Percentiles rank a stretch among this genome's conserved stretches.
Conservation (phyloP, 225 moss, liverwort and hornwort genomes). For the Ulota crispa region DNA sequence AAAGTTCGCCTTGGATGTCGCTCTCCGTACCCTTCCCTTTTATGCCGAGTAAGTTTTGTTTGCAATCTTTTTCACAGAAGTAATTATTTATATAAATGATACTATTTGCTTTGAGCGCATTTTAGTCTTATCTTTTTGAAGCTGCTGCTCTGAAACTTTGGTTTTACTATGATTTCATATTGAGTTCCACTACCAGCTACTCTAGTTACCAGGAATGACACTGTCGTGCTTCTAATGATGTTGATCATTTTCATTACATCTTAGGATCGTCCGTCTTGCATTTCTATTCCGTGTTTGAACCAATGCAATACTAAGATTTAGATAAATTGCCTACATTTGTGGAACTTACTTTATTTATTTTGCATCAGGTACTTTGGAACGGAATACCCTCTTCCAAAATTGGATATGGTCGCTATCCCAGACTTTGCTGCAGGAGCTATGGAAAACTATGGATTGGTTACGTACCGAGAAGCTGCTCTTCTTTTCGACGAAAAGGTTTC, state of each 20-base stretch:
- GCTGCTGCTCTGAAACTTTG: neutral
- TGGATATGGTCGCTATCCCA: conserved; percentile 83
- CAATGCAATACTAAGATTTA: neutral
- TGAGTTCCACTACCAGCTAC: neutral
- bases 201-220: neutral
- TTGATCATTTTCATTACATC: neutral
- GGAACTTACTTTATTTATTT: conserved; percentile 13
- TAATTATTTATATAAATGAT: neutral
- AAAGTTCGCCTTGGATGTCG: conserved; percentile 71
- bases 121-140: neutral
- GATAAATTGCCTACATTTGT: neutral
- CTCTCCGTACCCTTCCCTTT: conserved; percentile 68
- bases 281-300: conserved; percentile 1
- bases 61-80: neutral
- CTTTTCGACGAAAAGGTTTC: conserved; percentile 71
- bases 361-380: conserved; percentile 72
- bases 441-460: conserved; percentile 81
- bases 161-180: conserved; percentile 8
- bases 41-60: conserved; percentile 61
- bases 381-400: conserved; percentile 72
- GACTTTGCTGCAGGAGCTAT: conserved; percentile 85
- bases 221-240: neutral
- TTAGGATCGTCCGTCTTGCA: neutral
- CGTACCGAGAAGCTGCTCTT: conserved; percentile 71
- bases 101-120: conserved; percentile 4